These are phyloP conservation scores for Thermoascus crustaceus DNA, from an alignment of 2,329 filamentous ascomycete genomes.

Conservation along the genomic window DNA sequence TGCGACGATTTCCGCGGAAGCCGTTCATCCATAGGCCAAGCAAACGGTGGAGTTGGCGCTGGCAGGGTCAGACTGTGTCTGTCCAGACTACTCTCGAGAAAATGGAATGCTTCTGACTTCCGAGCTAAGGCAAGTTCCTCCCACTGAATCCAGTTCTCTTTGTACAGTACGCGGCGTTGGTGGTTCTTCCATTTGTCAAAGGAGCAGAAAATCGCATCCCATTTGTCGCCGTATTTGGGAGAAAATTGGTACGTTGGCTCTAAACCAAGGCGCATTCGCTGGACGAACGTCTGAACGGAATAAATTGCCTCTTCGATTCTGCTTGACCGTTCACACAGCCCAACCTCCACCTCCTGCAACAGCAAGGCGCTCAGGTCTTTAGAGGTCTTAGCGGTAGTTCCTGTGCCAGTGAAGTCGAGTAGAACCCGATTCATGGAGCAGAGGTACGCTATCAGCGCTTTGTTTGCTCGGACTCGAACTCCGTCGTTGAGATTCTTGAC, in stretches of 20 bases:
- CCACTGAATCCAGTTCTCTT: not conserved
- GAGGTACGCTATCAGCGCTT: not conserved
- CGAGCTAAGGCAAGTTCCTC: not conserved
- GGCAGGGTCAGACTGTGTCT: too few species aligned
- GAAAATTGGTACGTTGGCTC: not conserved
- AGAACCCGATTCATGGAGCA: not conserved
- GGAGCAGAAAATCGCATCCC: not conserved
- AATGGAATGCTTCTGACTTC: not conserved
- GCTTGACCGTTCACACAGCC: not conserved
- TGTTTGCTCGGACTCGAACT: not conserved
- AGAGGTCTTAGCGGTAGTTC: not conserved
- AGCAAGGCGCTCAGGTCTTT: not conserved
- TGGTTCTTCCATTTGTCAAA: not conserved
- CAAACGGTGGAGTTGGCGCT: too few species aligned
- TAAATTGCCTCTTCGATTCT: not conserved
- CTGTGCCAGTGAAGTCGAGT: not conserved
- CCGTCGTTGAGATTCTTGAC: not conserved
- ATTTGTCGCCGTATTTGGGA: not conserved
- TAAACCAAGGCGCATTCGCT: not conserved
- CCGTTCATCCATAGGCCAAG: too few species aligned
- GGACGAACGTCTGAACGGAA: not conserved
- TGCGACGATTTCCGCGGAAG: too few species aligned
- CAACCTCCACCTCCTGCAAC: not conserved
- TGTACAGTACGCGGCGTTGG: not conserved
- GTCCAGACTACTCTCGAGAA: not conserved